Evolutionary conservation across 1,284 basidiomycete genomes (phyloP), one percentile per base, ranked within the genome.

Genomic region (Malassezia furfur): DNA sequence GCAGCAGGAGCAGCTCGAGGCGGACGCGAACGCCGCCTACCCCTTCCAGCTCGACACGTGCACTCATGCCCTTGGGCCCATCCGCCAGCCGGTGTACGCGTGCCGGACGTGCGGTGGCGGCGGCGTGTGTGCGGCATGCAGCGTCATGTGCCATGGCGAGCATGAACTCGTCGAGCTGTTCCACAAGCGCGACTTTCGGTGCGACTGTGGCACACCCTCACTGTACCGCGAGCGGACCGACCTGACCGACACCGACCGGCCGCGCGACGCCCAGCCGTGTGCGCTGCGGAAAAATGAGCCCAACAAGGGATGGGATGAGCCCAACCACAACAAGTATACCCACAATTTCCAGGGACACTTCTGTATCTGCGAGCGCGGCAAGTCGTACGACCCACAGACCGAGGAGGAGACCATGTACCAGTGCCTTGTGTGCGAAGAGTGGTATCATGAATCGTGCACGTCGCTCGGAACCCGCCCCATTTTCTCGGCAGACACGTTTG

Each of bases 61-160:
- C 61, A 77, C 77, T 0, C 65, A 72, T 60, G 62, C 63, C 5
- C 47, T 62, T 15, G 75, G 74, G 25, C 65, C 71, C 57, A 67
- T 76, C 52, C 67, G 72, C 17, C 76, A 77, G 54, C 72, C 75
- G 2, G 60, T 77, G 21, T 77, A 65, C 43, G 68, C 73, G 19
- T 77, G 72, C 57, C 59, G 60, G 46, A 70, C 67, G 4, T 74
- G 72, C 25, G 68, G 72, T 21, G 58, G 72, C 12, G 64, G 66
- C n/a, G 76, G 75, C 7, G 73, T 77, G n/a, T 78, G 77, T 52
- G 70, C 71, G 0, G 74, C 66, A 1, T 78, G 77, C 60, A 74
- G 71, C 31, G 65, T 78, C 12, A 64, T 70, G 2, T 78, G 77
- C 48, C 77, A 78, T 56, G 67, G 65, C 17, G 68, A 69, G 3